phyloP scores from a whole-genome alignment of 768 basidiomycete genomes.

The Kwoniella dejecticola region DNA sequence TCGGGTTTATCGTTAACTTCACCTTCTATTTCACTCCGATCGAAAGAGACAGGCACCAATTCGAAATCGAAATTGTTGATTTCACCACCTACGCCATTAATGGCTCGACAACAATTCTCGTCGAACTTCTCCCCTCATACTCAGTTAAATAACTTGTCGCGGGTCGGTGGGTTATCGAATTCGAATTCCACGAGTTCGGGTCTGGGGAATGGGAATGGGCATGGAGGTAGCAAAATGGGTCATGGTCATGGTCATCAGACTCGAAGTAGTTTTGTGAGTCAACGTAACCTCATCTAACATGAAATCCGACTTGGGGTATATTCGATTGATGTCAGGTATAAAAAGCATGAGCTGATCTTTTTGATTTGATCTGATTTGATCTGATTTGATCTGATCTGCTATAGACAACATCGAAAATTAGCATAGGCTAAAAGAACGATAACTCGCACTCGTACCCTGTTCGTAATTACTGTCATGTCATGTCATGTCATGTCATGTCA shows the following conservation, averaged over 20 bases:
- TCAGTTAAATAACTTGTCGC: conserved; percentile 1
- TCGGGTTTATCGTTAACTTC: not conserved
- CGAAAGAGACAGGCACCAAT: not conserved
- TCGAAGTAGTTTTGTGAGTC: conserved; percentile 15
- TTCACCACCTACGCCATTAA: conserved; percentile 46
- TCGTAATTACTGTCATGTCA: too few relatives aligned
- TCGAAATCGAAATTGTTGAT: conserved; percentile 39
- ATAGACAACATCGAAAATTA: conserved; percentile 22
- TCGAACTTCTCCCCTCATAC: not conserved
- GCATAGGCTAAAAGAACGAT: conserved; percentile 16
- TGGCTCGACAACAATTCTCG: conserved; percentile 28
- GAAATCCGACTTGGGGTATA: too few relatives aligned
- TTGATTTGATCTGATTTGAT: too few relatives aligned
- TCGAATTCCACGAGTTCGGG: not conserved
- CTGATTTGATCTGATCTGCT: not conserved
- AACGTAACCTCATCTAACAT: too few relatives aligned
- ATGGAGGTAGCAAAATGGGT: too few relatives aligned
- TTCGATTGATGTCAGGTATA: too few relatives aligned
- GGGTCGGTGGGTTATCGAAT: conserved; percentile 10
- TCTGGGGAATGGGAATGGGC: too few relatives aligned
- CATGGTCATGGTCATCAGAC: conserved; percentile 9
- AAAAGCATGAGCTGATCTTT: too few relatives aligned
- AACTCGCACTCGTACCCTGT: too few relatives aligned
- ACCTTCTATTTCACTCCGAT: not conserved
- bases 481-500: not conserved